A percentile compares a stretch with the other conserved stretches of the same genome.
phyloP scores from a whole-genome alignment of 306 rosid species.

The Castanospermum australe region DNA sequence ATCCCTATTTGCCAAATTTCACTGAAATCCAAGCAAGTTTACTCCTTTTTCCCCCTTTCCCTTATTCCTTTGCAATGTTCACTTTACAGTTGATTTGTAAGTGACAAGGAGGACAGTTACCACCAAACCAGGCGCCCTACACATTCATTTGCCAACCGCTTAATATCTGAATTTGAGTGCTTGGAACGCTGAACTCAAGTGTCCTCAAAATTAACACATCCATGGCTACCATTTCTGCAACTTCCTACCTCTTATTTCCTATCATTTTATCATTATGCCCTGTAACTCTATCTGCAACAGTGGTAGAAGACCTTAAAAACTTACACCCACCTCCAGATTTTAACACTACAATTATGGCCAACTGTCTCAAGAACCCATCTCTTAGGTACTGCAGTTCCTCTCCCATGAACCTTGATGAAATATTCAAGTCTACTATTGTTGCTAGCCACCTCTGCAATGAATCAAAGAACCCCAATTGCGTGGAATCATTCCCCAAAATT shows the following conservation, averaged over 20 bases:
- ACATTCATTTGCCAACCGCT: slow-evolving; percentile 14
- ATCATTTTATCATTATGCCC: slow-evolving; percentile 10
- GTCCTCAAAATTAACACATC: neutral
- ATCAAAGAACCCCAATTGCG: slow-evolving; percentile 62
- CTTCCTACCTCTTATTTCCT: slow-evolving; percentile 19
- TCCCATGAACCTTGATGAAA: slow-evolving; percentile 52
- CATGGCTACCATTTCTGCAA: slow-evolving; percentile 53
- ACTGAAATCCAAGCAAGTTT: neutral
- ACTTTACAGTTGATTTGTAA: neutral
- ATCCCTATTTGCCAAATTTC: no score
- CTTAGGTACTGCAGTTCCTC: slow-evolving; percentile 65
- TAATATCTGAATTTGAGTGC: neutral
- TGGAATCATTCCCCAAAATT: slow-evolving; percentile 63
- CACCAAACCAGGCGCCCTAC: neutral
- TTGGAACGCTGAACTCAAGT: neutral
- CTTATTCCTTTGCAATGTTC: neutral
- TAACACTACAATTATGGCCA: slow-evolving; percentile 54
- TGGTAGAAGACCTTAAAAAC: slow-evolving; percentile 63
- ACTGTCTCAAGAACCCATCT: slow-evolving; percentile 62
- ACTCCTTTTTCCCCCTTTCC: neutral
- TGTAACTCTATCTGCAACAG: slow-evolving; percentile 42
- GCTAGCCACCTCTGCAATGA: slow-evolving; percentile 79
- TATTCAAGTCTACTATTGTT: slow-evolving; percentile 68
- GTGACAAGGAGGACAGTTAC: neutral
- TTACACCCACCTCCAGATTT: slow-evolving; percentile 61